A percentile compares a stretch with the other conserved stretches of the same genome.
phyloP scores from a whole-genome alignment of 2,329 filamentous ascomycete genomes.

The Aspergillus ibericus region DNA sequence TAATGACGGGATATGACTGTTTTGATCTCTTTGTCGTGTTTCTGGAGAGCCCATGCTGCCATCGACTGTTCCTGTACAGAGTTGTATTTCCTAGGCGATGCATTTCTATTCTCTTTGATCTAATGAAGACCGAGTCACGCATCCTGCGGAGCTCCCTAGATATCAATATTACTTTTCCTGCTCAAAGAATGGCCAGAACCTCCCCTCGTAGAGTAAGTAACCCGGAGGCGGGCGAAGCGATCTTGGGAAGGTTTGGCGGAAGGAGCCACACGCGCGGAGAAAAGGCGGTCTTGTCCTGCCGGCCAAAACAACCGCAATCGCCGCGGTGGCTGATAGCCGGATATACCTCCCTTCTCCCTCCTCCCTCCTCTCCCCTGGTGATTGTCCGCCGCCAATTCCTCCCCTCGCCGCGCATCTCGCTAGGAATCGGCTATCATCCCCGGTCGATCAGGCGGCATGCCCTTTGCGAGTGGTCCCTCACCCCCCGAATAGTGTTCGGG shows the following conservation, averaged over 20 bases:
- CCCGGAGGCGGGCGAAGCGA: neutral
- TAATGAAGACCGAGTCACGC: constrained; percentile 3
- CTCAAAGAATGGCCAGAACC: neutral
- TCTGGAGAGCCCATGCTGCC: constrained; percentile 9
- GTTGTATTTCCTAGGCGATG: neutral
- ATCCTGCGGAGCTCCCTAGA: neutral
- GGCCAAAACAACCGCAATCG: constrained; percentile 3
- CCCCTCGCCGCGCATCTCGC: neutral
- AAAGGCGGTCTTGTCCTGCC: constrained; percentile 1
- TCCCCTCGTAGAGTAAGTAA: neutral
- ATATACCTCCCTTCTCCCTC: neutral
- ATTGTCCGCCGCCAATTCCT: neutral
- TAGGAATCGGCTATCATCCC: constrained; percentile 7
- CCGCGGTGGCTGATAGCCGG: neutral
- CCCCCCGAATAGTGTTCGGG: constrained; percentile 29
- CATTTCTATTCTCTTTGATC: neutral
- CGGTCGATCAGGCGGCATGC: constrained; percentile 30
- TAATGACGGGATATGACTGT: constrained; percentile 37
- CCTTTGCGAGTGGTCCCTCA: constrained; percentile 15
- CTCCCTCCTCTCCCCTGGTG: neutral
- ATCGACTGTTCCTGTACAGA: constrained; percentile 1
- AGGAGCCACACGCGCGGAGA: neutral
- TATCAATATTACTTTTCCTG: neutral
- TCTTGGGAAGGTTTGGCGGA: neutral
- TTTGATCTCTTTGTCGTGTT: neutral